Percentiles rank a stretch among this genome's conserved stretches.
Evolutionary conservation across 305 asterid genomes (phyloP).

Genomic region (Striga hermonthica): DNA sequence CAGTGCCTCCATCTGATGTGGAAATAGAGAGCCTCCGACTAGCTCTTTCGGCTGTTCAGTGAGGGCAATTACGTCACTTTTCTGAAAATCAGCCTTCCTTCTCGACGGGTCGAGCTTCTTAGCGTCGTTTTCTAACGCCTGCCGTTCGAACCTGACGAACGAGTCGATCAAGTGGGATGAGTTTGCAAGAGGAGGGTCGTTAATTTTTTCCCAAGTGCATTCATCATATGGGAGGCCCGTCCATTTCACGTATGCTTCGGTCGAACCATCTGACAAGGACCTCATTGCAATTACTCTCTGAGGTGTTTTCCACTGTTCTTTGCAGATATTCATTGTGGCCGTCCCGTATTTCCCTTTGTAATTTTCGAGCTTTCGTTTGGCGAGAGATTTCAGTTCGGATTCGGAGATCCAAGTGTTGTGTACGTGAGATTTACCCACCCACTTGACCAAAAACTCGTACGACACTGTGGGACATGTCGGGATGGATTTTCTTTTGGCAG

Average conservation of each 20-base stretch:
- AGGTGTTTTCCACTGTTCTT: conserved; percentile 90
- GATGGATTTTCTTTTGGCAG: conserved; percentile 40
- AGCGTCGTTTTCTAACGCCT: conserved; percentile 56
- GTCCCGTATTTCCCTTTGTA: conserved; percentile 88
- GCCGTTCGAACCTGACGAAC: conserved; percentile 70
- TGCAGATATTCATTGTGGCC: conserved; percentile 65
- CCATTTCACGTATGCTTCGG: conserved; percentile 87
- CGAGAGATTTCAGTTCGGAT: conserved; percentile 72
- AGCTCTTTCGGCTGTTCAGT: conserved; percentile 93
- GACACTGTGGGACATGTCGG: conserved; percentile 44
- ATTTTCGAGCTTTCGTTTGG: conserved; percentile 87
- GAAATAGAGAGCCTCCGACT: conserved; percentile 81
- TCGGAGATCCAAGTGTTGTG: conserved; percentile 91
- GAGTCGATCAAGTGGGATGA: conserved; percentile 63
- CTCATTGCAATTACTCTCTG: conserved; percentile 82
- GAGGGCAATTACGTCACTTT: conserved; percentile 59
- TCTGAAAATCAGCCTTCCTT: conserved; percentile 41
- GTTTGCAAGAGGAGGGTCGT: conserved; percentile 66
- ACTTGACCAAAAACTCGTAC: conserved; percentile 86
- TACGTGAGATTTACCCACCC: conserved; percentile 94
- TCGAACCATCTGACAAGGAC: conserved; percentile 55
- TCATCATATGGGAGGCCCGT: conserved; percentile 86
- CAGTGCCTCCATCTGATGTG: conserved; percentile 97
- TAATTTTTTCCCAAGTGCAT: conserved; percentile 95
- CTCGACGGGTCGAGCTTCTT: conserved; percentile 39